Percentiles rank a stretch among this genome's conserved stretches.
Conservation (phyloP, 331 rosid genomes). For the Malus hybrid region DNA sequence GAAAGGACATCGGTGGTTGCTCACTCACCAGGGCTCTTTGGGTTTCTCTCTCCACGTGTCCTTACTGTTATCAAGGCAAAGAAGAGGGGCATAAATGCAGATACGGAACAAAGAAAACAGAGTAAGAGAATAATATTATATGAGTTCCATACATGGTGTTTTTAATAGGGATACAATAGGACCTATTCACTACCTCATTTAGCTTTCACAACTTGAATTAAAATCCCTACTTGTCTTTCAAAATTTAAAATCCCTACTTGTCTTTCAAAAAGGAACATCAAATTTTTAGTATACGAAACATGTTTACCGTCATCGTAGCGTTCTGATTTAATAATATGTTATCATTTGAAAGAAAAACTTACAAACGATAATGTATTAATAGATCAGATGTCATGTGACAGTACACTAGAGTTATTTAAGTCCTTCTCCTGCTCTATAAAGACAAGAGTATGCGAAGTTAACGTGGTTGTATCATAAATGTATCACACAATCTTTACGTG, state of each 20-base stretch:
- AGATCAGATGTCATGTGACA: no score
- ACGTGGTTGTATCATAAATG: no score
- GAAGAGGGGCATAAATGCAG: slow-evolving; percentile 30
- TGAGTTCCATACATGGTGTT: not conserved
- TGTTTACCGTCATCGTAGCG: fast-evolving
- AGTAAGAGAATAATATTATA: slow-evolving; percentile 6
- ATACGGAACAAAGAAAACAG: slow-evolving; percentile 1
- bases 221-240: slow-evolving; percentile 19
- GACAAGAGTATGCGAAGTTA: no score
- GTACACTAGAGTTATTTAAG: no score
- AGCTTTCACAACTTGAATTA: slow-evolving; percentile 17
- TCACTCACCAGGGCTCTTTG: slow-evolving; percentile 33
- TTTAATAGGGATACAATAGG: not conserved
- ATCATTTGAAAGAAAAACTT: no score
- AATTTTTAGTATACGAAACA: no score
- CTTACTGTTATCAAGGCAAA: no score
- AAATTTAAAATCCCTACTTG: slow-evolving; percentile 16
- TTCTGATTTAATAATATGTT: no score
- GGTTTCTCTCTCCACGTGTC: slow-evolving; percentile 2
- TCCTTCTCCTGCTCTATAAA: fast-evolving
- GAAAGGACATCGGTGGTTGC: slow-evolving; percentile 52
- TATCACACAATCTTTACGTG: no score
- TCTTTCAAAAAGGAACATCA: not conserved
- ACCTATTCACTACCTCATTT: slow-evolving; percentile 34
- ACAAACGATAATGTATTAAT: no score